Evolutionary conservation across 2,329 filamentous ascomycete genomes (phyloP).

Genomic region (Xylaria sp.): DNA sequence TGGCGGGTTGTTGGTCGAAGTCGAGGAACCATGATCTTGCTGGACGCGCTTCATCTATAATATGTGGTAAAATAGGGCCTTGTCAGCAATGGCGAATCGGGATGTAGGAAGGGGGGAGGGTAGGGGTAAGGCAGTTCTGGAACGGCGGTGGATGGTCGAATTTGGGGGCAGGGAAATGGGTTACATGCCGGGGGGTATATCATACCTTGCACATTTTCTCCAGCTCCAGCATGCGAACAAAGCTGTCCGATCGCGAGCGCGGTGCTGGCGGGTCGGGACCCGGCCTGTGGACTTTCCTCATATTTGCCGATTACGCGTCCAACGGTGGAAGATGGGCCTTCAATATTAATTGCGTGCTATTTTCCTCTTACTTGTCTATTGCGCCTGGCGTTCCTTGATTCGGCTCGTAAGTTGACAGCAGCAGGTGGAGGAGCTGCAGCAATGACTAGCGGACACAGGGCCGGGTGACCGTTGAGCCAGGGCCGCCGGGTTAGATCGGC

Average conservation of each 20-base stretch:
- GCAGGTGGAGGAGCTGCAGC: conserved; percentile 36
- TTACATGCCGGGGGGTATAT: conserved; percentile 46
- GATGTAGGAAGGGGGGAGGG: conserved; percentile 42
- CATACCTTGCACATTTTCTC: conserved; percentile 69
- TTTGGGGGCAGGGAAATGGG: conserved; percentile 39
- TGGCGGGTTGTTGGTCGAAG: conserved; percentile 45
- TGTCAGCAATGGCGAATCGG: conserved; percentile 45
- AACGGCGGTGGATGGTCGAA: conserved; percentile 28
- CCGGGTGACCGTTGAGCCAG: conserved; percentile 46
- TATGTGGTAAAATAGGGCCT: conserved; percentile 45
- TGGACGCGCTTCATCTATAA: conserved; percentile 54
- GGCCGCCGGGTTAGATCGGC: conserved; percentile 40
- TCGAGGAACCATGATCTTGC: conserved; percentile 47
- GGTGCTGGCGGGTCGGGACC: conserved; percentile 47
- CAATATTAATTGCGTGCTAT: conserved; percentile 35
- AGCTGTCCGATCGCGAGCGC: conserved; percentile 56
- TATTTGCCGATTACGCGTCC: conserved; percentile 51
- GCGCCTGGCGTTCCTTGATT: conserved; percentile 15
- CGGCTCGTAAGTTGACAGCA: conserved; percentile 31
- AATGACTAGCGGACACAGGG: conserved; percentile 44
- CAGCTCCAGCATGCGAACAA: conserved; percentile 69
- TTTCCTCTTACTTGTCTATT: conserved; percentile 20
- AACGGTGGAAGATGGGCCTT: conserved; percentile 30
- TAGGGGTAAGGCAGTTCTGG: conserved; percentile 33
- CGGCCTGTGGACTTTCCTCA: conserved; percentile 48